Conservation (phyloP, 768 basidiomycete species). For the Lactarius hengduanensis region DNA sequence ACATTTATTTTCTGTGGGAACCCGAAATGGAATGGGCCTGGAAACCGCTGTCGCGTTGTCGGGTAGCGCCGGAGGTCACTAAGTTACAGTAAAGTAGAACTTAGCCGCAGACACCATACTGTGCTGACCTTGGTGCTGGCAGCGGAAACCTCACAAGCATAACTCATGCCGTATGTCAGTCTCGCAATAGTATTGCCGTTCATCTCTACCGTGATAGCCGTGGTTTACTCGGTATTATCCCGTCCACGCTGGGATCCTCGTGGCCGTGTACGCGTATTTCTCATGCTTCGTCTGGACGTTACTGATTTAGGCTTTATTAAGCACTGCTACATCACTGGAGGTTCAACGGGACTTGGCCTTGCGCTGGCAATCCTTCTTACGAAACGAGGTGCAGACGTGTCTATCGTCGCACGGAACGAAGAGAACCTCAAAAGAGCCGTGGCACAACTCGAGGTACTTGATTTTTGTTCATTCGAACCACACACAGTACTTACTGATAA, state of each 20-base stretch:
- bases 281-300: background rate
- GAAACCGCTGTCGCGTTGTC: background rate
- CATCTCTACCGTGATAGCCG: constrained; percentile 13
- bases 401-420: constrained; percentile 79
- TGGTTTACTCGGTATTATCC: constrained; percentile 30
- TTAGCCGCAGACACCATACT: background rate
- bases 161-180: background rate
- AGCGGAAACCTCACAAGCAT: background rate
- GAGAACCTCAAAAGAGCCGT: constrained; percentile 60
- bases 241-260: constrained; percentile 35
- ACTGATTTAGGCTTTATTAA: constrained; percentile 34
- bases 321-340: constrained; percentile 90
- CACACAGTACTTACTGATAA: background rate
- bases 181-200: constrained; percentile 3
- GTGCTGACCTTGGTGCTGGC: background rate
- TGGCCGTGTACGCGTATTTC: constrained; percentile 24
- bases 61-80: too few relatives aligned
- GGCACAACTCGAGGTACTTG: constrained; percentile 57
- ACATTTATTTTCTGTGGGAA: too few relatives aligned
- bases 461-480: background rate
- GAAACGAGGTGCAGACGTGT: constrained; percentile 72
- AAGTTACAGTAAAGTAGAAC: background rate
- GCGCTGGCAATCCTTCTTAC: constrained; percentile 66
- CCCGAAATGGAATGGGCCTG: too few relatives aligned
- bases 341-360: constrained; percentile 77